A percentile compares a stretch with the other conserved stretches of the same genome.
These are phyloP conservation scores for Skeletonema grethae DNA, from an alignment of 108 stramenopile genomes.

Conservation along the genomic window DNA sequence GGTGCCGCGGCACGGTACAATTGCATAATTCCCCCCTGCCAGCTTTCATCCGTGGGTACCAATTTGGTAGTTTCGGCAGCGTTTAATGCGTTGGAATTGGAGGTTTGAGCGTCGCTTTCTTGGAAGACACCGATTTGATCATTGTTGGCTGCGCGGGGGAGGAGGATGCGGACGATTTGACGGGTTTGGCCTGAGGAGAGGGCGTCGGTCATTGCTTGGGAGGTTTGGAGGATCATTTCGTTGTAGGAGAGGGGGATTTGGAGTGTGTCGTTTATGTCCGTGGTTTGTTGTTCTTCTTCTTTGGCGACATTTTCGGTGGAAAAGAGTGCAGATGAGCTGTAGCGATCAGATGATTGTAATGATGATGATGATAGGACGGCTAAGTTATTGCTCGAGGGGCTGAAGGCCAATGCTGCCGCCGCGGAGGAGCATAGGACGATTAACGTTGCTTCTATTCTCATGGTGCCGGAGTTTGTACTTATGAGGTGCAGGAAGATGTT, in stretches of 20 bases:
- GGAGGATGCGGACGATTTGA: constrained; percentile 75
- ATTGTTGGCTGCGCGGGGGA: constrained; percentile 64
- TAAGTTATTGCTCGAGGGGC: background rate
- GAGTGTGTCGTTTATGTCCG: constrained; percentile 34
- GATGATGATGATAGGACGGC: background rate
- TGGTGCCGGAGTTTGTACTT: constrained; percentile 5
- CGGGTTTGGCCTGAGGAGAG: constrained; percentile 54
- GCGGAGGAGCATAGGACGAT: background rate
- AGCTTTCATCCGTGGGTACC: constrained; percentile 85
- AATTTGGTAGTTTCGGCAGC: constrained; percentile 41
- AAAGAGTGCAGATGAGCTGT: background rate
- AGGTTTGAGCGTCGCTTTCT: constrained; percentile 54
- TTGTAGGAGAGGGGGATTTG: constrained; percentile 69
- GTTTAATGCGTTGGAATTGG: background rate
- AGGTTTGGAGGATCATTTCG: constrained; percentile 76
- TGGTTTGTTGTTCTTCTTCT: background rate
- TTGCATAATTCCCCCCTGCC: constrained; percentile 94
- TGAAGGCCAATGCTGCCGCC: constrained; percentile 2
- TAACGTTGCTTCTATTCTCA: background rate
- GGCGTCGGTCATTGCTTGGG: constrained; percentile 72
- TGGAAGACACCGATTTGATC: constrained; percentile 65
- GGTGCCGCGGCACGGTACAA: constrained; percentile 77
- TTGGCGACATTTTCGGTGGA: constrained; percentile 21
- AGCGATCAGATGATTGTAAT: background rate
- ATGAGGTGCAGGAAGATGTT: no score